A percentile compares a stretch with the other conserved stretches of the same genome.
These are phyloP conservation scores for Backusella westeae DNA, from an alignment of 192 early-diverging fungal genomes.

Conservation along the genomic window DNA sequence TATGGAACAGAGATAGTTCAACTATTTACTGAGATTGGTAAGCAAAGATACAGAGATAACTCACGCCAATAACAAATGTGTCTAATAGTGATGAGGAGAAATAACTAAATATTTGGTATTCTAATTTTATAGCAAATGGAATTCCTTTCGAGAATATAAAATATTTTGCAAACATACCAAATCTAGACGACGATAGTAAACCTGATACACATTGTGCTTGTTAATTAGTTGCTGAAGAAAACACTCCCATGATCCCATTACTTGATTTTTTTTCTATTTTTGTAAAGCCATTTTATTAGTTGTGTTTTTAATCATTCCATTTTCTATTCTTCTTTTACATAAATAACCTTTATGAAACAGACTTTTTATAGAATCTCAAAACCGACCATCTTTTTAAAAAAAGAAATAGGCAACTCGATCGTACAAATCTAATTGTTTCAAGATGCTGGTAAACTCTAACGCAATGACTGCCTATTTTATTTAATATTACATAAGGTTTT, in stretches of 20 bases:
- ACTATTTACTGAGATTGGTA: conserved; percentile 85
- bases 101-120: too few species aligned
- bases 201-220: neutral
- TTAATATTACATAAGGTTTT: neutral
- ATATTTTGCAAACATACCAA: neutral
- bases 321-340: neutral
- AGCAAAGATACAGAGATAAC: neutral
- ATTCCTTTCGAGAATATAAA: conserved; percentile 36
- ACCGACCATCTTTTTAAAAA: neutral
- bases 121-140: conserved; percentile 7
- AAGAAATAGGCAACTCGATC: neutral
- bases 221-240: neutral
- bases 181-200: neutral
- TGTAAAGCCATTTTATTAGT: neutral
- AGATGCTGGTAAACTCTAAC: neutral
- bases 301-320: neutral
- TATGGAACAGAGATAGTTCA: conserved; percentile 82
- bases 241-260: neutral
- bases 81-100: neutral
- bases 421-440: neutral
- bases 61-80: neutral
- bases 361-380: neutral
- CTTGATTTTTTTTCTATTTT: neutral
- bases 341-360: neutral
- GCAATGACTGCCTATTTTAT: neutral